phyloP scores from a whole-genome alignment of 495 filamentous ascomycete species.

The Jackrogersella minutella region DNA sequence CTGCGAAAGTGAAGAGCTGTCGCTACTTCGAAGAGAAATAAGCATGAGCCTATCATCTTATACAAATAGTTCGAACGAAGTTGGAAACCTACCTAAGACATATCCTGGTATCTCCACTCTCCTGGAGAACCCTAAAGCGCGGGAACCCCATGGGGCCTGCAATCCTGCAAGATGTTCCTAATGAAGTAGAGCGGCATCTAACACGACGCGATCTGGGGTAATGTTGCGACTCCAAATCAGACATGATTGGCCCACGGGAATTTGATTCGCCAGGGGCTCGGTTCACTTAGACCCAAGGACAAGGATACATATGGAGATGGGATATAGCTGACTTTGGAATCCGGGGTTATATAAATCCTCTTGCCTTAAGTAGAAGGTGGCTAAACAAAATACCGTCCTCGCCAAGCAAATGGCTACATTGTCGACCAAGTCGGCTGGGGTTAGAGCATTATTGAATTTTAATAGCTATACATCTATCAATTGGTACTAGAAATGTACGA shows the following conservation, averaged over 20 bases:
- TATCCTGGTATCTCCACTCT: conserved; percentile 17
- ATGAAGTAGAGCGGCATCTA: conserved; percentile 2
- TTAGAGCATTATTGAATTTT: not conserved
- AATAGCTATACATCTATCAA: not conserved
- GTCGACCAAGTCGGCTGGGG: not conserved
- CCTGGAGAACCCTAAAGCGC: conserved; percentile 11
- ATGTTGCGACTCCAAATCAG: conserved; percentile 11
- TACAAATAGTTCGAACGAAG: not conserved
- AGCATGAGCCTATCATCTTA: conserved; percentile 19
- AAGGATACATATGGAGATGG: not conserved
- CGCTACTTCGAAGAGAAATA: not conserved
- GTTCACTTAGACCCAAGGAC: not conserved
- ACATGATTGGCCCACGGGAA: conserved; percentile 12
- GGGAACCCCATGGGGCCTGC: conserved; percentile 27
- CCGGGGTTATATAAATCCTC: conserved; percentile 31
- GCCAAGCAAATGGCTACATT: conserved; percentile 19
- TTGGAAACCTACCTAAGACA: not conserved
- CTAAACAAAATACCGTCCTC: conserved; percentile 1
- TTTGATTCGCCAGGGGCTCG: conserved; percentile 17
- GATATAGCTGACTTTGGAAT: not conserved
- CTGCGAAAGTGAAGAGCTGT: not conserved
- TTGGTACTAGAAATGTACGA: not conserved
- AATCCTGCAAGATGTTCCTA: conserved; percentile 7
- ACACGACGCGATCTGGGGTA: conserved; percentile 14
- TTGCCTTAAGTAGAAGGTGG: conserved; percentile 18